phyloP scores from a whole-genome alignment of 2,329 filamentous ascomycete species.

The Trichoderma guizhouense region DNA sequence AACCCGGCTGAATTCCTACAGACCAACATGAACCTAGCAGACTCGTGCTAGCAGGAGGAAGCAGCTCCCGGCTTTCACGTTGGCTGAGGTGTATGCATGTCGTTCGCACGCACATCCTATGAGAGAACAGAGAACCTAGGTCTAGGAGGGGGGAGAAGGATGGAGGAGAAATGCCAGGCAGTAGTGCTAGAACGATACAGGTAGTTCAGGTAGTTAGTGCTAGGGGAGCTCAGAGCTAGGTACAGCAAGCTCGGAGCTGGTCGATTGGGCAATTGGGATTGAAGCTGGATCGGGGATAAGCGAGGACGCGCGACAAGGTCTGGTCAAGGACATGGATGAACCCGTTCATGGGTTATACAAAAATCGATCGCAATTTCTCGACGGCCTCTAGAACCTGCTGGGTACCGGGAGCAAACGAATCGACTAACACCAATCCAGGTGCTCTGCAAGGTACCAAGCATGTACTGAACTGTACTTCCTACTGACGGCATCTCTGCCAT shows the following conservation, averaged over 20 bases:
- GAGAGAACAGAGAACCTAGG: neutral
- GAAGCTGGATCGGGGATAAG: conserved; percentile 6
- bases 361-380: conserved; percentile 8
- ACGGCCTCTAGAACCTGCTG: neutral
- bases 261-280: conserved; percentile 10
- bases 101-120: neutral
- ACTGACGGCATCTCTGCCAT: neutral
- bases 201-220: neutral
- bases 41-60: neutral
- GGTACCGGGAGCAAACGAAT: neutral
- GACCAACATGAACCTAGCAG: neutral
- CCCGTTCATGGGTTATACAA: neutral
- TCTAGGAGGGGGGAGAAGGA: neutral
- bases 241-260: conserved; percentile 1
- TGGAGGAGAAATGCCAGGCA: neutral
- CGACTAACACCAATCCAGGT: neutral
- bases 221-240: neutral
- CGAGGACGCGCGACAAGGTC: conserved; percentile 4
- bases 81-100: conserved; percentile 7
- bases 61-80: neutral
- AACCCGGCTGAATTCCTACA: neutral
- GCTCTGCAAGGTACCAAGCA: neutral
- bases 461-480: neutral
- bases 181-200: neutral
- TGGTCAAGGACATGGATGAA: conserved; percentile 9